Base-by-base conservation (phyloP, 164 flowering plant genomes). In the Tetrastigma voinierianum region DNA sequence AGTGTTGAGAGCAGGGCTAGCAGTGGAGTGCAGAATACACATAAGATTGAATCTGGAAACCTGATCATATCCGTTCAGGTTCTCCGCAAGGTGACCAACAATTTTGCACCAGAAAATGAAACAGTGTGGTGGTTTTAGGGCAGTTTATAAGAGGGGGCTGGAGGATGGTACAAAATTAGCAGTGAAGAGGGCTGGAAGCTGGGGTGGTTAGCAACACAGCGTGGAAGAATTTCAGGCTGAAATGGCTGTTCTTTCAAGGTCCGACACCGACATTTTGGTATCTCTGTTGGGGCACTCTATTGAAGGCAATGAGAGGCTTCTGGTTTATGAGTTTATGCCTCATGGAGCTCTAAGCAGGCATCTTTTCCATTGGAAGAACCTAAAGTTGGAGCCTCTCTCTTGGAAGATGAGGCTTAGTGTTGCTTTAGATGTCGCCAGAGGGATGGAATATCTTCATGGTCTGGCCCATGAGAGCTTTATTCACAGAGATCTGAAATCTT, bases 81-180 rank as follows among this genome's bases (percentile, higher is more conserved):
- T 65, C 89, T 90, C 32, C 79, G 90, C 23, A 79, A 86, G 55
- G 90, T 82, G 65, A 90, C 92, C 46, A 71, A 81, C 17, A 74
- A 86, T 65, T 89, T 90, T 64, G 77, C 90, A 3, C 74, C 82
- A 16, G 84, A 86, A 69, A 84, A 90, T 67, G 90, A 82, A 78
- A 86, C 13, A 92, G 96, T 0, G 89, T 21, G 96, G 96, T 53
- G 96, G 96, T 18, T 90, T 90, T 76, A 94, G 96, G 19, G 71
- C 72, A 2, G 96, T 90, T 66, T 90, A 90, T 40, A 85, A 78
- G 70, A 93, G 96, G n/a, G 89, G 79, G 48, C 75, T 90, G 43
- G 89, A 83, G 11, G 89, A 87, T 74, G 96, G 96, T 51, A 86
- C 90, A 12, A 68, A 70, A 59, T 79, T 90, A 67, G 96, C 96